phyloP scores from a whole-genome alignment of 257 asterid species.

The Salvia miltiorrhiza region DNA sequence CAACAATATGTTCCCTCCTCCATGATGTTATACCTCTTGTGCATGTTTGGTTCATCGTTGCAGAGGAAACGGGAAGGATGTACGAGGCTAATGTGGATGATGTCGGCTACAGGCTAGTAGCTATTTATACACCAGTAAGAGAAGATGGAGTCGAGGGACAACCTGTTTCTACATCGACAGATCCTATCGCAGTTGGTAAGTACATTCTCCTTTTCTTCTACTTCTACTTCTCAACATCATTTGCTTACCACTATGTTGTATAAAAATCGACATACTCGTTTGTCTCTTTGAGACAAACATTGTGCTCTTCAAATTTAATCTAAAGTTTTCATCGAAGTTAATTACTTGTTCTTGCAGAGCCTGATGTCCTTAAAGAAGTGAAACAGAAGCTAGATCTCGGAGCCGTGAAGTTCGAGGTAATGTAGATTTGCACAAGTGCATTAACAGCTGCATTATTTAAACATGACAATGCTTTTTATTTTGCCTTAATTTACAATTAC shows the following conservation, averaged over 20 bases:
- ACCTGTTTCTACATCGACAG: conserved; percentile 92
- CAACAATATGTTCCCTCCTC: no score
- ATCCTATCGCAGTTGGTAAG: conserved; percentile 87
- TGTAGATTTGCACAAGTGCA: neutral
- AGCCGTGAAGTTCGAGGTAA: conserved; percentile 88
- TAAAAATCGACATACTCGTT: neutral
- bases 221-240: neutral
- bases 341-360: conserved; percentile 55
- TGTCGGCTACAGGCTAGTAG: conserved; percentile 93
- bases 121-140: conserved; percentile 81
- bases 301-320: neutral
- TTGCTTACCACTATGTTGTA: no score
- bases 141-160: conserved; percentile 96
- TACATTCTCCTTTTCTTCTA: neutral
- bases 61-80: conserved; percentile 99
- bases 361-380: conserved; percentile 91
- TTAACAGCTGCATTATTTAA: neutral
- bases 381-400: conserved; percentile 91
- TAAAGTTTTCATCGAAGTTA: neutral
- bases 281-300: neutral
- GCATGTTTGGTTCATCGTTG: conserved; percentile 12
- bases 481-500: neutral
- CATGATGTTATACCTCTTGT: no score
- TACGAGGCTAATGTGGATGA: conserved; percentile 99
- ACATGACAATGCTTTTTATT: neutral